These are phyloP conservation scores for Tetraselmis striata DNA, from an alignment of 139 green algal genomes.

Conservation along the genomic window DNA sequence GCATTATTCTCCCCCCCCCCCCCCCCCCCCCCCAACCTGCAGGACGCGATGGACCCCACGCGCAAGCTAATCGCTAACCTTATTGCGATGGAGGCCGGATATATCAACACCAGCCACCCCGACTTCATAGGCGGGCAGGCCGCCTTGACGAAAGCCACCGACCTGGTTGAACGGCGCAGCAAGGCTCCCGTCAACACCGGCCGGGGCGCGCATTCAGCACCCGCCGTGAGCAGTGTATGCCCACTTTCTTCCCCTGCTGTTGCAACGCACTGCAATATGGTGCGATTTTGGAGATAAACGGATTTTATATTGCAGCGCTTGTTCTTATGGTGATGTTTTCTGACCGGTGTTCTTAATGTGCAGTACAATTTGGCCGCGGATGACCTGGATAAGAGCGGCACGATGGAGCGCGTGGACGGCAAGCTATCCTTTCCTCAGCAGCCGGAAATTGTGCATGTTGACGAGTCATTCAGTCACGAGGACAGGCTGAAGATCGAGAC, in stretches of 20 bases:
- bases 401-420: background rate
- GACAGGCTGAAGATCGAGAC: background rate
- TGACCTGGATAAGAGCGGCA: too few relatives aligned
- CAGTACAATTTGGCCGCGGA: too few relatives aligned
- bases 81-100: background rate
- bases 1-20: too few relatives aligned
- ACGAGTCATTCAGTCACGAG: background rate
- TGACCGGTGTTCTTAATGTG: too few relatives aligned
- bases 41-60: slow-evolving; percentile 4
- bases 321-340: too few relatives aligned
- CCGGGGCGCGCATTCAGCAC: too few relatives aligned
- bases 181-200: background rate
- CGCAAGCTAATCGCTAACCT: slow-evolving; percentile 2
- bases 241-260: too few relatives aligned
- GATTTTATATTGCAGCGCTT: too few relatives aligned
- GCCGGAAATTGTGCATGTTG: background rate
- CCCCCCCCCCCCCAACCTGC: too few relatives aligned
- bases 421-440: background rate
- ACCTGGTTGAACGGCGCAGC: background rate
- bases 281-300: too few relatives aligned
- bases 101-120: slow-evolving; percentile 13
- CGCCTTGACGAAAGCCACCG: background rate
- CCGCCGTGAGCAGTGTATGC: too few relatives aligned
- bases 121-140: slow-evolving; percentile 10
- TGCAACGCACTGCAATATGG: too few relatives aligned